Evolutionary conservation across 2,329 filamentous ascomycete genomes (phyloP), one percentile per base, ranked within the genome.

Genomic region (Neocatenulostroma microsporum): DNA sequence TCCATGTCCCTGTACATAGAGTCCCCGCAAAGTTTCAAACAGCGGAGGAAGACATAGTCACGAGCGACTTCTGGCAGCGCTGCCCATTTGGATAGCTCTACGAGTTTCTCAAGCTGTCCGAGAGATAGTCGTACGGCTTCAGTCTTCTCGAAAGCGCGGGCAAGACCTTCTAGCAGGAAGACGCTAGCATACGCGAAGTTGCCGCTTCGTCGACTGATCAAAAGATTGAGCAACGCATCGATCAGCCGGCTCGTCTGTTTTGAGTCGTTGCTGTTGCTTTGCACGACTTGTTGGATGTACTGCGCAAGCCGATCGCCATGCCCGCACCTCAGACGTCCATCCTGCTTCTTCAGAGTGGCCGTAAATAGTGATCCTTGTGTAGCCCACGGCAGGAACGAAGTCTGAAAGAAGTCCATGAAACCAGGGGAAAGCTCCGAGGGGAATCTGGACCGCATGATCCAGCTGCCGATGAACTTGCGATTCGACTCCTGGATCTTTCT

Each of bases 381-480:
- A 2, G 60, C 66, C 68, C 68, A 72, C 2, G 66, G 66, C 3
- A 72, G 53, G 32, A 70, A 63, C 0, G 60, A 57, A 11, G 56
- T 37, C 3, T 58, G 43, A 3, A 70, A 50, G 39, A 70, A 65
- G 2, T 44, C 33, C n/a, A 52, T 39, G 31, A 61, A 58, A 8
- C 50, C 48, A 4, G 44, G 41, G 2, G 43, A 37, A 33, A 44
- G 42, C 15, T 47, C 43, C 3, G 44, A 41, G 7, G 45, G 48
- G 20, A 56, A 36, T 9, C 50, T 41, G 2, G 52, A 48, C 5
- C 54, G 47, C 41, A 69, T 55, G 23, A 67, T 61, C 64, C 67
- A 69, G 23, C 57, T 58, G 3, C 66, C 67, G 25, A 69, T 51
- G 32, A 64, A 60, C 24, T 66, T 69, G 5, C 66, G 61, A 27